Evolutionary conservation across 371 early-diverging fungal species (phyloP), one percentile per base, ranked within the genome.

Genomic region (Choanephora cucurbitarum): DNA sequence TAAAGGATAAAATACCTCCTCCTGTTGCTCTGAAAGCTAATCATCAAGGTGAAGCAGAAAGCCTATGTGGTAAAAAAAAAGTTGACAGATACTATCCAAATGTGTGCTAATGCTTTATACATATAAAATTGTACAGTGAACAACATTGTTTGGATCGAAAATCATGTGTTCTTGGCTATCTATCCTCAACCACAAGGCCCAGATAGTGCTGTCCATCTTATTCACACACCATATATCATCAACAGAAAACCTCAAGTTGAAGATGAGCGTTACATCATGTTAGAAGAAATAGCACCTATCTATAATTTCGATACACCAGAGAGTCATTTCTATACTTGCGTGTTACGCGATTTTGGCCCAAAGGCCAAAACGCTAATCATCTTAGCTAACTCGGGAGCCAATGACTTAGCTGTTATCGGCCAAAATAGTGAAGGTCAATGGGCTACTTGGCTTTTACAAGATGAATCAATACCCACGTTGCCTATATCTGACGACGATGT

Each of bases 81-180:
- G n/a, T n/a, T n/a, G n/a, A n/a, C n/a, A n/a, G n/a, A n/a, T n/a
- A n/a, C n/a, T n/a, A n/a, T n/a, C n/a, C n/a, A n/a, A n/a, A n/a
- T n/a, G n/a, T n/a, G 37, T 37, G 11, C 10, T 37, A 37, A 13
- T 17, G 1, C n/a, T 41, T 0, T 3, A 40, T 39, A 7, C 13
- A 2, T 33, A 40, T 17, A 10, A 18, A 15, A 17, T 22, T 2
- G 13, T 37, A 43, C 34, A 79, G 80, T 77, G 6, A 63, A 67
- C 34, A 68, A 52, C 43, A 55, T 79, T 4, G 23, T 72, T 17
- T 79, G 80, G 80, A 52, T 77, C 5, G 71, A 76, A 21, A 65
- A 57, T 11, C 49, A 71, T 57, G 39, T 66, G 5, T 76, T 79
- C 40, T 56, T 77, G 8, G 67, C 47, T 8, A 49, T 74, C 17